Percentiles rank a stretch among this genome's conserved stretches.
phyloP scores from a whole-genome alignment of 352 stramenopile species.

The Globisporangium sylvaticum region DNA sequence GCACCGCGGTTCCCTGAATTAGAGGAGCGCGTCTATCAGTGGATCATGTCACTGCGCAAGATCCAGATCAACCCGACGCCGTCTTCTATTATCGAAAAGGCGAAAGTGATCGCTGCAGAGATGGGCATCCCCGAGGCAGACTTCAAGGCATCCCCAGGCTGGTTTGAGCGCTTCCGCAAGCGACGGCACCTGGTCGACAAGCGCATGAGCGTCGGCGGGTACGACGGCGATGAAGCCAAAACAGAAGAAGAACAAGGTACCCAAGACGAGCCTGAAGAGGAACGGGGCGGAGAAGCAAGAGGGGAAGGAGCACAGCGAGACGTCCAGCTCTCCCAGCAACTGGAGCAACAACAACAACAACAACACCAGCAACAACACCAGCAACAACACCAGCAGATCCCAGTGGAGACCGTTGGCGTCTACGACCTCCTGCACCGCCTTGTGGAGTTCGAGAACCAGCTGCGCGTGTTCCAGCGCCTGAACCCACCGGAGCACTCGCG shows the following conservation, averaged over 20 bases:
- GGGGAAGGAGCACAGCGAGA: background rate
- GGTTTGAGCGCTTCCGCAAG: slow-evolving; percentile 18
- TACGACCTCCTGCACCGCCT: slow-evolving; percentile 6
- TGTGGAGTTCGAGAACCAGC: slow-evolving; percentile 7
- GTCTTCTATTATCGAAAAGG: slow-evolving; percentile 13
- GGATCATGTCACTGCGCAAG: slow-evolving; percentile 7
- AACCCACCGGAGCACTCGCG: slow-evolving; percentile 5
- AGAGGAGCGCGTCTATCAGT: slow-evolving; percentile 13
- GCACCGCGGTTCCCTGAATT: slow-evolving; percentile 13
- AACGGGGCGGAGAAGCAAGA: background rate
- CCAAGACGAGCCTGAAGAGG: background rate
- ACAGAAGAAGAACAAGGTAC: background rate
- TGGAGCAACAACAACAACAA: background rate
- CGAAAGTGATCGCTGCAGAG: slow-evolving; percentile 4
- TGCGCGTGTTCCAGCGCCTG: slow-evolving; percentile 10
- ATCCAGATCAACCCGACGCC: slow-evolving; percentile 12
- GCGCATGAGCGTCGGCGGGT: slow-evolving; percentile 12
- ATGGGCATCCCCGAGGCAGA: slow-evolving; percentile 12
- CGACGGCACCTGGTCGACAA: slow-evolving; percentile 9
- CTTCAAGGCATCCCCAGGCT: slow-evolving; percentile 15
- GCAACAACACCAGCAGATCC: background rate
- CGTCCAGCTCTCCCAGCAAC: background rate
- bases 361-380: background rate
- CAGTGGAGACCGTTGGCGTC: background rate
- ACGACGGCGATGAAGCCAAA: background rate